These are phyloP conservation scores for Tuber umbilicatum DNA, from an alignment of 495 filamentous ascomycete species.

Conservation along the genomic window DNA sequence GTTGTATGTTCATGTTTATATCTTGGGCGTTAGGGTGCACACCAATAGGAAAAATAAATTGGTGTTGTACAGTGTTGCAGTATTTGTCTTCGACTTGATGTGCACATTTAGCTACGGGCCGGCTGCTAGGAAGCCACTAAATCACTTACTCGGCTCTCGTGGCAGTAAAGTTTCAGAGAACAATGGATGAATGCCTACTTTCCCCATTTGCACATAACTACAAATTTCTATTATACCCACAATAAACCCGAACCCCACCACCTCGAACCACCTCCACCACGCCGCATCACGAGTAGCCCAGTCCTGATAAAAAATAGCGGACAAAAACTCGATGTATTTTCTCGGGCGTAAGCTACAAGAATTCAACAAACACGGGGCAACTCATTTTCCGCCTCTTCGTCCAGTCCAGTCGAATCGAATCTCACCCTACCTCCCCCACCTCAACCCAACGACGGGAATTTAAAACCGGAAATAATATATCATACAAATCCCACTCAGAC, in stretches of 20 bases:
- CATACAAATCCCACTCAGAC: not conserved
- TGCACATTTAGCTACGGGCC: not conserved
- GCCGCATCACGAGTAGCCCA: not conserved
- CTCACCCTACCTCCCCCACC: not conserved
- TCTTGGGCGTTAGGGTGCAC: not conserved
- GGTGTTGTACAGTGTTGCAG: not conserved
- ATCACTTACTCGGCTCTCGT: not conserved
- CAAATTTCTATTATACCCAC: not conserved
- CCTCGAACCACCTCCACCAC: not conserved
- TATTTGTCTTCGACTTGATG: not conserved
- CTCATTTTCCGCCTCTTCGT: not conserved
- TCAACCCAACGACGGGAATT: not conserved
- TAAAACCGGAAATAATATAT: not conserved
- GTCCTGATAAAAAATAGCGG: not conserved
- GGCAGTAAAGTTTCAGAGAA: not conserved
- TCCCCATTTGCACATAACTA: not conserved
- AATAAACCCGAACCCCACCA: not conserved
- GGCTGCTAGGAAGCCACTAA: not conserved
- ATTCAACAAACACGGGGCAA: not conserved
- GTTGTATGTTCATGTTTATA: not conserved
- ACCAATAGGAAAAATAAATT: too few species aligned
- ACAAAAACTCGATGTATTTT: not conserved
- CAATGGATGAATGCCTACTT: not conserved
- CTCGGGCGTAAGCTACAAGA: not conserved
- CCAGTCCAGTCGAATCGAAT: not conserved